Conservation (phyloP, 1,284 basidiomycete genomes). For the Irpex sp. region DNA sequence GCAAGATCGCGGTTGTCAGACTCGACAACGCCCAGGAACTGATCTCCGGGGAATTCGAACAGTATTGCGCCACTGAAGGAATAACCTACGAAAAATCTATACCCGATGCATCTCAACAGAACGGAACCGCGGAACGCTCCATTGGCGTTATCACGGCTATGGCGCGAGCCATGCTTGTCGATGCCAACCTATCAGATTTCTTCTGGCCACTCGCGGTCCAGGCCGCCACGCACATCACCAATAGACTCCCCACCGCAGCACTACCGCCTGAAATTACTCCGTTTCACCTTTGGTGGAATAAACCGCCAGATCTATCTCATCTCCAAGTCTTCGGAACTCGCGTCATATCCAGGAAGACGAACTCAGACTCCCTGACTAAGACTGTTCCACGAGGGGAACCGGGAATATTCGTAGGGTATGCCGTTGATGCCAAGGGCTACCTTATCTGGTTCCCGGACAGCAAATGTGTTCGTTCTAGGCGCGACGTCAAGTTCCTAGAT, state of each 20-base stretch:
- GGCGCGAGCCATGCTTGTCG: neutral
- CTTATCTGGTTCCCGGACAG: no score
- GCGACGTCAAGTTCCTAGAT: no score
- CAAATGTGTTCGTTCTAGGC: no score
- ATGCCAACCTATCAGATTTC: neutral
- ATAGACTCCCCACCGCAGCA: neutral
- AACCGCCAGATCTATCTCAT: no score
- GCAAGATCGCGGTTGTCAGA: neutral
- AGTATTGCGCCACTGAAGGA: neutral
- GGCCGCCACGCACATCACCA: neutral
- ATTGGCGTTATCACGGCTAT: neutral
- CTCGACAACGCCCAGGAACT: neutral
- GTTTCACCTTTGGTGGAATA: no score
- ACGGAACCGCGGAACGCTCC: neutral
- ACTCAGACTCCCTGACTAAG: no score
- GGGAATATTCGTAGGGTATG: no score
- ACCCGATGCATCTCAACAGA: neutral
- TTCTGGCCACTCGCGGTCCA: neutral
- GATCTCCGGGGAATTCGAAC: neutral
- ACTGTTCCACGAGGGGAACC: no score
- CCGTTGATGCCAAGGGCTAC: no score
- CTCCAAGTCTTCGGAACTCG: no score
- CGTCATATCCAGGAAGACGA: no score
- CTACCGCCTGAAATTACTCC: no score
- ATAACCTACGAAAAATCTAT: neutral